Evolutionary conservation across 2,329 filamentous ascomycete genomes (phyloP).

Genomic region (Didymella pomorum): DNA sequence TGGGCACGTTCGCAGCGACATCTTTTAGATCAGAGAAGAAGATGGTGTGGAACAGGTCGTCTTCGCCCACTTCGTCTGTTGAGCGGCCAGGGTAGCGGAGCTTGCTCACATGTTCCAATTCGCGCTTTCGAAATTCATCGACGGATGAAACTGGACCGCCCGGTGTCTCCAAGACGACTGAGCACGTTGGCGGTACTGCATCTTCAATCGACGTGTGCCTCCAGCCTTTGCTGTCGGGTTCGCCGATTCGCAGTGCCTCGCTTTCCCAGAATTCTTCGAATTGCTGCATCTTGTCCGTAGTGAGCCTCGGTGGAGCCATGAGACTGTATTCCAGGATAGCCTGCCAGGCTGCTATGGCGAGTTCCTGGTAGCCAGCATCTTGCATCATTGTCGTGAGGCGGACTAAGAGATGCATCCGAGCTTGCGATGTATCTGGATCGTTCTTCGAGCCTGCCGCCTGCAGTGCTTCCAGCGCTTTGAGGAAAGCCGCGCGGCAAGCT

Average conservation of each 20-base stretch:
- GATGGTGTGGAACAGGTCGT: conserved; percentile 84
- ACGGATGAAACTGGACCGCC: conserved; percentile 26
- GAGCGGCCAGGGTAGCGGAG: conserved; percentile 74
- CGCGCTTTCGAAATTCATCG: conserved; percentile 54
- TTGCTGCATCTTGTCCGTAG: not conserved
- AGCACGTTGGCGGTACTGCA: conserved; percentile 8
- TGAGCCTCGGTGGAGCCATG: conserved; percentile 64
- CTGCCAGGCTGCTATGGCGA: conserved; percentile 84
- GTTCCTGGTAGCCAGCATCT: conserved; percentile 80
- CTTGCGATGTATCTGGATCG: conserved; percentile 16
- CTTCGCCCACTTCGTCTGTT: conserved; percentile 75
- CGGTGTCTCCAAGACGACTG: conserved; percentile 9
- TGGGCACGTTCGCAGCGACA: conserved; percentile 61
- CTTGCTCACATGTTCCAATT: conserved; percentile 59
- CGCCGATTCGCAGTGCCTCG: conserved; percentile 80
- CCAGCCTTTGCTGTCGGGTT: conserved; percentile 77
- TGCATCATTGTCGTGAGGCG: conserved; percentile 76
- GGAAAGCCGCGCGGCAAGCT: conserved; percentile 66
- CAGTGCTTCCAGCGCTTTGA: conserved; percentile 63
- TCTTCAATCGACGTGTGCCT: conserved; percentile 52
- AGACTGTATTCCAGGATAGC: conserved; percentile 77
- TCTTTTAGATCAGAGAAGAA: conserved; percentile 78
- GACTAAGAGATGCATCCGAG: conserved; percentile 72
- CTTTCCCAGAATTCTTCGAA: conserved; percentile 88
- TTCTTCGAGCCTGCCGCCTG: not conserved